Evolutionary conservation across 805 yeast genomes (phyloP), one percentile per base, ranked within the genome.

Genomic region (Candida sakaeoensis): DNA sequence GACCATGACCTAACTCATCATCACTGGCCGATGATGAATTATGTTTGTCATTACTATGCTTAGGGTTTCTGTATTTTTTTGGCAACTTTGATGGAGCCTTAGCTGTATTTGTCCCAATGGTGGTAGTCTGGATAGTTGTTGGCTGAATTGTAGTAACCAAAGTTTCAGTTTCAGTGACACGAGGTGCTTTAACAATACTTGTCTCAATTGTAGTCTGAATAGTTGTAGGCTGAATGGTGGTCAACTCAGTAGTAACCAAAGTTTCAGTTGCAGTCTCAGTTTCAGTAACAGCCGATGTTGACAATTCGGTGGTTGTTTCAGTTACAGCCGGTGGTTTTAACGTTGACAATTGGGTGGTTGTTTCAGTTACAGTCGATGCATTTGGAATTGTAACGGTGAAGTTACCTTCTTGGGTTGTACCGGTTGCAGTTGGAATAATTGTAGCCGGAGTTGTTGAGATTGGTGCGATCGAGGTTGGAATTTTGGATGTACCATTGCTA

Each of bases 161-260:
- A 14, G 32, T 28, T 28, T 15, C 12, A 15, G 32, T 28, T 10
- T 7, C 32, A 26, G 29, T 26, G 9, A 21, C 24, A 7, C 8
- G 24, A 21, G 24, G 24, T 21, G 24, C 8, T 21, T 9, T 21
- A 21, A 21, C 24, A 21, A 9, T 21, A n/a, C n/a, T n/a, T n/a
- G n/a, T n/a, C n/a, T n/a, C n/a, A n/a, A n/a, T n/a, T n/a, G n/a
- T n/a, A n/a, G n/a, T n/a, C 13, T 26, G 29, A 8, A 15, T 26
- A 26, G 29, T 26, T 26, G 29, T 15, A 8, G n/a, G n/a, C n/a
- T n/a, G n/a, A n/a, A n/a, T n/a, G 26, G 33, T 29, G 16, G 33
- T 29, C 12, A 14, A 14, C 13, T 29, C 33, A 29, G 33, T 29
- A n/a, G n/a, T n/a, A n/a, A n/a, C n/a, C 16, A 14, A 7, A 7